Percentiles rank a stretch among this genome's conserved stretches.
Conservation (phyloP, 2,329 filamentous ascomycete genomes). For the Monascus ruber region DNA sequence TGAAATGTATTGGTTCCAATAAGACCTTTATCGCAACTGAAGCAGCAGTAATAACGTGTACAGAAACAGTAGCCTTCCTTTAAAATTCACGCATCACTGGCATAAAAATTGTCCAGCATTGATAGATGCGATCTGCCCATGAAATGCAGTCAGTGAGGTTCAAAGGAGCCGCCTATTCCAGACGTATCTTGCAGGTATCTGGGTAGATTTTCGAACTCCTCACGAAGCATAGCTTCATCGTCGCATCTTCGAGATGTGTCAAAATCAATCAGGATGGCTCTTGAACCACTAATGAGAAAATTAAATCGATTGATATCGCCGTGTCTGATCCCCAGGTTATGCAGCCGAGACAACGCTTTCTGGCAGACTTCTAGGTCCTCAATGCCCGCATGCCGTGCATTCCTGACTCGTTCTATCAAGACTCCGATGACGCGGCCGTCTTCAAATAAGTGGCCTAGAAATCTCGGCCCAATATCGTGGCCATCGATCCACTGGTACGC, state of each 20-base stretch:
- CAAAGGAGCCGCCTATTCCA: constrained; percentile 2
- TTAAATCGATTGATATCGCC: constrained; percentile 19
- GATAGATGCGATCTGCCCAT: too few species aligned
- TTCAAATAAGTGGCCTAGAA: constrained; percentile 31
- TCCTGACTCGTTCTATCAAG: constrained; percentile 18
- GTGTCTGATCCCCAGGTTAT: constrained; percentile 15
- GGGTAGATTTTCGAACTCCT: constrained; percentile 9
- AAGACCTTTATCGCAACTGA: too few species aligned
- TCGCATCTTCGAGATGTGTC: constrained; percentile 15
- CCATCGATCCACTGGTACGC: too few species aligned
- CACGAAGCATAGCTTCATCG: constrained; percentile 6
- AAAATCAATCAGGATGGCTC: constrained; percentile 17
- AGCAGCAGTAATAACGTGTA: too few species aligned
- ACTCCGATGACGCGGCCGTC: constrained; percentile 30
- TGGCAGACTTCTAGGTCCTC: constrained; percentile 11
- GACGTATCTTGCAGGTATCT: constrained; percentile 7
- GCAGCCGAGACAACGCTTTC: constrained; percentile 11
- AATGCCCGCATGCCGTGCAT: constrained; percentile 13
- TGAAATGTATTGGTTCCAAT: too few species aligned
- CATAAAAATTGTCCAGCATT: too few species aligned
- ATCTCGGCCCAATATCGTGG: constrained; percentile 23
- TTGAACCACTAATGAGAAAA: constrained; percentile 12
- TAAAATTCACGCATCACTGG: too few species aligned
- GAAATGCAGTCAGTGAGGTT: too few species aligned
- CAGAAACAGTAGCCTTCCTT: too few species aligned